phyloP scores from a whole-genome alignment of 2,329 filamentous ascomycete genomes.

The Colletotrichum nymphaeae region DNA sequence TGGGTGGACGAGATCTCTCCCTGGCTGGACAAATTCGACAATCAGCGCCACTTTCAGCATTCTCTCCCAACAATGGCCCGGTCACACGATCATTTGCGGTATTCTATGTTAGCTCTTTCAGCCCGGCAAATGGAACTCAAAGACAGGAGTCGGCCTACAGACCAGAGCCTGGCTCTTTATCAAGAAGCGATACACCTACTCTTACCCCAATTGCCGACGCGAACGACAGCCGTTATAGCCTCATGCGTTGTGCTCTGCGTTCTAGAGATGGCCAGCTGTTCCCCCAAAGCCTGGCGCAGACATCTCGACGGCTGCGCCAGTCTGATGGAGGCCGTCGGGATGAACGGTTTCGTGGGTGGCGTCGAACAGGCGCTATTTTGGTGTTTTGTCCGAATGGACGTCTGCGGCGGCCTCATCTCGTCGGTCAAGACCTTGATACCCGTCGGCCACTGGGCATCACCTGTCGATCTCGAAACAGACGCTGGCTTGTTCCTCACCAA shows the following conservation, averaged over 20 bases:
- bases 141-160: constrained; percentile 53
- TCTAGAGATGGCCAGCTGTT: constrained; percentile 55
- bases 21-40: constrained; percentile 69
- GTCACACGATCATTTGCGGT: constrained; percentile 58
- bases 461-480: constrained; percentile 44
- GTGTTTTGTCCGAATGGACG: constrained; percentile 70
- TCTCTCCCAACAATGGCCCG: constrained; percentile 62
- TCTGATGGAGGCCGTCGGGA: constrained; percentile 62
- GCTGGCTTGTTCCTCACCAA: constrained; percentile 47
- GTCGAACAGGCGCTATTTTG: constrained; percentile 67
- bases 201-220: constrained; percentile 46
- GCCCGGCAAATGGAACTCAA: constrained; percentile 65
- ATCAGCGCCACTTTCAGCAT: constrained; percentile 62
- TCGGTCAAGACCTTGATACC: constrained; percentile 62
- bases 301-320: constrained; percentile 69
- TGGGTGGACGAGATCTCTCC: constrained; percentile 55
- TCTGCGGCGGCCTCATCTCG: constrained; percentile 68
- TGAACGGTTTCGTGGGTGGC: constrained; percentile 64
- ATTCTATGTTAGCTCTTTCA: constrained; percentile 65
- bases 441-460: constrained; percentile 57
- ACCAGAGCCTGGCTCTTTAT: constrained; percentile 65
- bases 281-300: constrained; percentile 61
- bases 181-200: constrained; percentile 63
- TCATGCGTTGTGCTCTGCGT: constrained; percentile 53
- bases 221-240: constrained; percentile 47